Conservation (phyloP, 1,284 basidiomycete species). For the Naganishia cerealis region DNA sequence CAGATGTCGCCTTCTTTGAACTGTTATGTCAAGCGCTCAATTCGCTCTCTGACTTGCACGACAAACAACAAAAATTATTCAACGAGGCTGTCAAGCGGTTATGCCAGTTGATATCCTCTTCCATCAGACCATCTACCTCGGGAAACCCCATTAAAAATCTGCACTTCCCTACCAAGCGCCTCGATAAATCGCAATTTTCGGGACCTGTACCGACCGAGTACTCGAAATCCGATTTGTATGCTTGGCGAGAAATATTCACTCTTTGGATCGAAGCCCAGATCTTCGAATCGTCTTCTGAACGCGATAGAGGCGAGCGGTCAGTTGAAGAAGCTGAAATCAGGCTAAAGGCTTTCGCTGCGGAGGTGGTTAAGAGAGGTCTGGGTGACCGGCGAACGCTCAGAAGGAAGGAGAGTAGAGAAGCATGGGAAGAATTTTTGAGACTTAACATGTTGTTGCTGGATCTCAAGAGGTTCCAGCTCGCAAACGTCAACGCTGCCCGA, state of each 20-base stretch:
- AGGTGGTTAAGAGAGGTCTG: conserved; percentile 65
- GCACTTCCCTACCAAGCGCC: conserved; percentile 7
- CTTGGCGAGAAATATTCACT: conserved; percentile 87
- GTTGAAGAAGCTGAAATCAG: conserved; percentile 72
- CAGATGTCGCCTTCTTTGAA: conserved; percentile 79
- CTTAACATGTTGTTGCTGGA: conserved; percentile 80
- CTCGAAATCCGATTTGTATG: conserved; percentile 70
- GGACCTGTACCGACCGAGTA: conserved; percentile 37
- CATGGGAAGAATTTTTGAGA: conserved; percentile 74
- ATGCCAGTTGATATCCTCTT: conserved; percentile 62
- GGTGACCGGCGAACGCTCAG: conserved; percentile 64
- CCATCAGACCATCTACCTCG: conserved; percentile 59
- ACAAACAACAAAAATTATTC: conserved; percentile 66
- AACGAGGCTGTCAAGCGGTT: conserved; percentile 63
- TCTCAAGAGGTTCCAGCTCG: conserved; percentile 82
- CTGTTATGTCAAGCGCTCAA: conserved; percentile 71
- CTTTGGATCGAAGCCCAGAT: conserved; percentile 84
- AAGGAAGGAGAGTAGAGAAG: conserved; percentile 64
- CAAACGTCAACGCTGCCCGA: conserved; percentile 82
- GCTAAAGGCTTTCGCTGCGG: conserved; percentile 68
- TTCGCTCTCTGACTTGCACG: conserved; percentile 67
- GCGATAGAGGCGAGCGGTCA: conserved; percentile 69
- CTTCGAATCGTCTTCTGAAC: conserved; percentile 77
- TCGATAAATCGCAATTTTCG: conserved; percentile 51
- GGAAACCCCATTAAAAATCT: conserved; percentile 26